phyloP scores from a whole-genome alignment of 768 basidiomycete species.

The Leccinum uliginosum region DNA sequence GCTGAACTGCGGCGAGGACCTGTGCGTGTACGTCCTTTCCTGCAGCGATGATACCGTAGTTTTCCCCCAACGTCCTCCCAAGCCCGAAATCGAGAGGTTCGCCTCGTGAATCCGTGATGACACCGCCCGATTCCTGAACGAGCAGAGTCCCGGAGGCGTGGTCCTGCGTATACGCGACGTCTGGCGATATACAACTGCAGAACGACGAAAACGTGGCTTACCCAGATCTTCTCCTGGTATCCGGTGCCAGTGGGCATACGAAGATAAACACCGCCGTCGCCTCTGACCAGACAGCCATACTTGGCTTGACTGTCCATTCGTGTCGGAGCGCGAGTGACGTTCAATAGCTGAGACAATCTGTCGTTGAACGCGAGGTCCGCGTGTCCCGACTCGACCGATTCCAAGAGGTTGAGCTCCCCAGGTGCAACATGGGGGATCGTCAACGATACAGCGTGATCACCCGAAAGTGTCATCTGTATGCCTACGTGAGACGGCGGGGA shows the following conservation, averaged over 20 bases:
- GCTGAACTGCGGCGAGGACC: slow-evolving; percentile 72
- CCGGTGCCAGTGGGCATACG: slow-evolving; percentile 74
- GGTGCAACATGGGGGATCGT: slow-evolving; percentile 41
- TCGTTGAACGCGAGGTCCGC: slow-evolving; percentile 85
- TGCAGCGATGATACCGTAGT: slow-evolving; percentile 84
- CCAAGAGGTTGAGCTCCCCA: slow-evolving; percentile 64
- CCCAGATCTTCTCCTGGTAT: slow-evolving; percentile 97
- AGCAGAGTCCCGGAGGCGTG: slow-evolving; percentile 86
- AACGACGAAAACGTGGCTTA: slow-evolving; percentile 25
- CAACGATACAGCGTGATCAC: slow-evolving; percentile 45
- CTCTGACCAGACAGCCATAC: slow-evolving; percentile 81
- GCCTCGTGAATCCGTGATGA: slow-evolving; percentile 84
- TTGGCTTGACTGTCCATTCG: slow-evolving; percentile 98
- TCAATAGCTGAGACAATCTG: slow-evolving; percentile 61
- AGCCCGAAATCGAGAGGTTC: slow-evolving; percentile 77
- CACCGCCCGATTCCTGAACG: slow-evolving; percentile 84
- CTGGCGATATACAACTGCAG: no score
- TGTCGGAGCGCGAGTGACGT: slow-evolving; percentile 58
- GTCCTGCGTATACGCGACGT: slow-evolving; percentile 47
- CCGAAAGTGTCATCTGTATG: slow-evolving; percentile 49
- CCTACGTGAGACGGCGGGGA: neutral
- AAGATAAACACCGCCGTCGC: slow-evolving; percentile 80
- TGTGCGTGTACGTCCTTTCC: slow-evolving; percentile 63
- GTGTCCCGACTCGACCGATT: slow-evolving; percentile 90
- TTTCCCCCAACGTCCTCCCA: slow-evolving; percentile 80